Base-by-base conservation (phyloP, 2,329 filamentous ascomycete genomes). In the Rachicladosporium sp. region DNA sequence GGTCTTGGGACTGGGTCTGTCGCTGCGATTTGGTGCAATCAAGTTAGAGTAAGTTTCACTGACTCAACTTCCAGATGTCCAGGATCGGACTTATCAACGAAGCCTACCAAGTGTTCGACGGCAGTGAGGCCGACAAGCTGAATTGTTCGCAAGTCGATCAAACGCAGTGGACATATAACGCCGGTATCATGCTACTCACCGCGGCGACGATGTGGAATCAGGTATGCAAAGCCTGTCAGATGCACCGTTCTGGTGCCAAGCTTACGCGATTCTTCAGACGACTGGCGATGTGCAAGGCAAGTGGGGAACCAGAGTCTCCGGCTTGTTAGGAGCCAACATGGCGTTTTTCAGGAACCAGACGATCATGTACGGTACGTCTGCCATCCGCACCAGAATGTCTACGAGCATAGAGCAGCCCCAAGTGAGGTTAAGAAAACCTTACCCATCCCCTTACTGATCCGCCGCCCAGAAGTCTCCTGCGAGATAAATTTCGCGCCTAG, bases 61-160 rank as follows among this genome's bases (percentile, higher is more conserved):
- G 23, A 27, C 23, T 27, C 23, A 27, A 27, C 23, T 27, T 27
- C 4, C 23, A 27, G 23, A 51, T 56, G 38, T 37, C 43, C 7
- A 58, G 60, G 2, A 59, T 77, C 4, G 71, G 73, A 9, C 64
- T 85, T 41, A 70, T 85, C 46, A 70, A 73, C 45, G 37, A 68
- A 69, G 40, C 57, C 9, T 66, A 60, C 52, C 66, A 63, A 47
- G 63, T 66, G 51, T 69, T 56, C 45, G 67, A 70, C 38, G 67
- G 67, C 39, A 61, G 63, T 29, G 61, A 64, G 36, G 39, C 37
- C 2, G 64, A 67, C 43, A 56, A 42, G 9, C 50, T 67, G 37
- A 69, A 69, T 46, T 70, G 67, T 50, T 58, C 59, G 2, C 43
- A 55, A 15, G 46, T 68, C 45, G 65, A 68, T 46, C 60, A 64